Evolutionary conservation across 306 rosid genomes (phyloP).

Genomic region (Sesbania bispinosa): DNA sequence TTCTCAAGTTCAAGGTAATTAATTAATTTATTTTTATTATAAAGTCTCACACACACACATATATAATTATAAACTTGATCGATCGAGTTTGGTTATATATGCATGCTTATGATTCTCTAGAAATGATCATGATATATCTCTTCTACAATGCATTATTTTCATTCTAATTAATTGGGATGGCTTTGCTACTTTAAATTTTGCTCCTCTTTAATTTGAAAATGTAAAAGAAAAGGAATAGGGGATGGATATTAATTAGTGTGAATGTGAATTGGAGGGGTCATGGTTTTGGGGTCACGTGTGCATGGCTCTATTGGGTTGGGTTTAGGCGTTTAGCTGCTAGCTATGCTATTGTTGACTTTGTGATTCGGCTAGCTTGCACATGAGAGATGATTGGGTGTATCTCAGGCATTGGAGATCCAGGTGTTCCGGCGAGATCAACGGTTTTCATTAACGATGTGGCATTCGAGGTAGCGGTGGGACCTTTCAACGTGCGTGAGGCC

Average conservation of each 20-base stretch:
- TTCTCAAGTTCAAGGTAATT: constrained; percentile 59
- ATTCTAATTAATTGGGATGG: not conserved
- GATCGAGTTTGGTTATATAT: not conserved
- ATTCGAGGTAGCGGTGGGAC: constrained; percentile 56
- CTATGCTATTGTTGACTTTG: constrained; percentile 1
- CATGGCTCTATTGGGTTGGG: constrained; percentile 45
- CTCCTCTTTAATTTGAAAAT: not conserved
- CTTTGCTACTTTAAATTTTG: too few species aligned
- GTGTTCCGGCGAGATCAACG: constrained; percentile 33
- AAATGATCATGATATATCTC: constrained; percentile 13
- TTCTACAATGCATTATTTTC: not conserved
- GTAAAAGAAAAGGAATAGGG: not conserved
- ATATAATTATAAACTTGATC: too few species aligned
- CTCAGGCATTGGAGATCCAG: constrained; percentile 46
- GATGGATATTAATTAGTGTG: not conserved
- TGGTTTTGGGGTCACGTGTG: constrained; percentile 50
- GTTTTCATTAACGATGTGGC: constrained; percentile 71
- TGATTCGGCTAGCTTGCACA: not conserved
- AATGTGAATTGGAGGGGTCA: not conserved
- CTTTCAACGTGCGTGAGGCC: constrained; percentile 70
- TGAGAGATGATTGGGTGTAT: constrained; percentile 18
- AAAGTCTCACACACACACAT: too few species aligned
- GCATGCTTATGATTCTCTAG: too few species aligned
- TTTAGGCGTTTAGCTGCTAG: not conserved
- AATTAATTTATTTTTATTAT: not conserved